These are phyloP conservation scores for Orbilia ellipsospora DNA, from an alignment of 2,329 filamentous ascomycete species.

Conservation along the genomic window DNA sequence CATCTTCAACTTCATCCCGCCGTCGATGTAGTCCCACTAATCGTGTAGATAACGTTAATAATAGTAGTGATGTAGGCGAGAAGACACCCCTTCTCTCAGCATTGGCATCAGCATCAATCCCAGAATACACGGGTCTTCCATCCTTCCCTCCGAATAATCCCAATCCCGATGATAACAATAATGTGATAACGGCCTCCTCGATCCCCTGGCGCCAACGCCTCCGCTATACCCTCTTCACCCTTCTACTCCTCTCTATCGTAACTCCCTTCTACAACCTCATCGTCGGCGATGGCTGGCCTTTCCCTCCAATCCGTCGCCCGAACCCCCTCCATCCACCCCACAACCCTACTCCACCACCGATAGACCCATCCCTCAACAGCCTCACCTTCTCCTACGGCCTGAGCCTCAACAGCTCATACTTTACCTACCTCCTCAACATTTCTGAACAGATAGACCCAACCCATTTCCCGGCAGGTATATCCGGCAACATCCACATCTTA, in stretches of 20 bases:
- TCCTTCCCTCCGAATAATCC: background rate
- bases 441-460: slow-evolving; percentile 7
- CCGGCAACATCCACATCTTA: slow-evolving; percentile 24
- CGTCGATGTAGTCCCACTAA: background rate
- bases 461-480: slow-evolving; percentile 20
- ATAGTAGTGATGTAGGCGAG: slow-evolving; percentile 15
- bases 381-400: slow-evolving; percentile 14
- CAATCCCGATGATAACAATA: too few species aligned
- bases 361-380: slow-evolving; percentile 17
- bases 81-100: slow-evolving; percentile 29
- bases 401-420: background rate
- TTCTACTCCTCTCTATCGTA: slow-evolving; percentile 18
- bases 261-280: slow-evolving; percentile 6
- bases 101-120: background rate
- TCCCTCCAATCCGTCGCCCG: background rate
- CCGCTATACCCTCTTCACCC: slow-evolving; percentile 16
- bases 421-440: slow-evolving; percentile 4
- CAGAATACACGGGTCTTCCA: slow-evolving; percentile 1
- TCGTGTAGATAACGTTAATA: background rate
- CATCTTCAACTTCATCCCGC: slow-evolving; percentile 5
- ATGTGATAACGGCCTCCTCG: background rate
- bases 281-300: background rate
- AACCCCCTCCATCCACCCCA: slow-evolving; percentile 8
- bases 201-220: slow-evolving; percentile 14
- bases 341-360: slow-evolving; percentile 15